Base-by-base conservation (phyloP, 352 stramenopile species). In the Pythium brachiatum region DNA sequence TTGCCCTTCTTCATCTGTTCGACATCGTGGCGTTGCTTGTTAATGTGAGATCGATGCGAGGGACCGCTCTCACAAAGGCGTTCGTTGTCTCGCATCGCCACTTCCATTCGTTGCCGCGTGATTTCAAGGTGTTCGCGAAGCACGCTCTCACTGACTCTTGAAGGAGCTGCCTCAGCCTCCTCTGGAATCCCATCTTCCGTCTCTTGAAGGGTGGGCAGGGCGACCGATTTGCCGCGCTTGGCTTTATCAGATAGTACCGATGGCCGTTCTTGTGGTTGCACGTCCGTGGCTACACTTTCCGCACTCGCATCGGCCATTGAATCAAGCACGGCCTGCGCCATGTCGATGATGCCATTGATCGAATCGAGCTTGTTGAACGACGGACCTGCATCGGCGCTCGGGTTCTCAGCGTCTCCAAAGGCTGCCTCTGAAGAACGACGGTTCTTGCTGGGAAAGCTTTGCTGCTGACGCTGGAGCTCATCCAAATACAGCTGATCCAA, bases 321-420 rank as follows among this genome's bases (percentile, higher is more conserved):
- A 2, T 66, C 61, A 31, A 62, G 68, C 38, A 72, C 82, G n/a
- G 56, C 59, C 18, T 85, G 74, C 0, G 70, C 79, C 46, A 70
- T 82, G 18, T 72, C 55, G 18, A 90, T 80, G 41, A 91, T 89
- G 0, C 74, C 57, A 27, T 91, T 91, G 66, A 91, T 91, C 25
- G 58, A 62, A 0, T 70, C 67, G n/a, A 91, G 57, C 48, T 89
- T 91, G 11, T 71, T 57, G n/a, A 85, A 62, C 6, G 67, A 52
- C 9, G 18, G 11, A 11, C 20, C 2, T 2, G 52, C 29, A 18
- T 44, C 36, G 15, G 21, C 36, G 36, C 16, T 21, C 6, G 7
- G 12, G 11, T 26, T 6, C 2, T 67, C 25, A 1, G 57, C 29
- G 21, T 56, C n/a, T 41, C 20, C 44, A 21, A 31, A 15, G 11